These are phyloP conservation scores for Beauveria medogensis DNA, from an alignment of 2,329 filamentous ascomycete species.

Conservation along the genomic window DNA sequence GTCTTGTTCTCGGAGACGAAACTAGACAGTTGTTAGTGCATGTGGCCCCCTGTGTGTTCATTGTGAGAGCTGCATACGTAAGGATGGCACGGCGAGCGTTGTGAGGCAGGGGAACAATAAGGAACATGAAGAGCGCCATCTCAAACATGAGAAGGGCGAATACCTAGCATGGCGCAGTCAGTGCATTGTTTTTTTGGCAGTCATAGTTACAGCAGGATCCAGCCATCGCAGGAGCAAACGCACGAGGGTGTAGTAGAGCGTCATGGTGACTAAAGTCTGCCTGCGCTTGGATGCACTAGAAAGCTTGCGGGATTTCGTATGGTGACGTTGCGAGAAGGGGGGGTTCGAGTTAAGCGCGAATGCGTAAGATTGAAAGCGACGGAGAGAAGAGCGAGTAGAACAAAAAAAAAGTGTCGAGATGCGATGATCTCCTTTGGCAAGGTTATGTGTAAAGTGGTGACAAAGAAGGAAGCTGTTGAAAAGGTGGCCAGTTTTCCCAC, in stretches of 20 bases:
- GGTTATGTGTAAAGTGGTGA: not conserved
- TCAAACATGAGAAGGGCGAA: slow-evolving; percentile 76
- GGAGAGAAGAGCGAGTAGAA: not conserved
- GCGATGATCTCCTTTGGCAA: not conserved
- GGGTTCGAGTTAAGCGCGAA: not conserved
- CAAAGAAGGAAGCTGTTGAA: not conserved
- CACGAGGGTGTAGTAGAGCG: slow-evolving; percentile 51
- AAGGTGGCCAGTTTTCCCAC: slow-evolving; percentile 5
- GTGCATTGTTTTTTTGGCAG: slow-evolving; percentile 7
- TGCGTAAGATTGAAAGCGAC: not conserved
- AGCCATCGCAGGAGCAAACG: slow-evolving; percentile 15
- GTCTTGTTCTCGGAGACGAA: slow-evolving; percentile 87
- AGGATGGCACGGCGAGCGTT: slow-evolving; percentile 78
- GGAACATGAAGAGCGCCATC: slow-evolving; percentile 72
- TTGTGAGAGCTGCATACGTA: slow-evolving; percentile 37
- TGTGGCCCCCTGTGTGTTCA: slow-evolving; percentile 8
- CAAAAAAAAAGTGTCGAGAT: not conserved
- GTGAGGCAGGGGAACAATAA: slow-evolving; percentile 85
- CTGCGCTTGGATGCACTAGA: not conserved
- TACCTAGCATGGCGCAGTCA: slow-evolving; percentile 46
- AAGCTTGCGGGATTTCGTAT: not conserved
- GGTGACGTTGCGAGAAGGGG: not conserved
- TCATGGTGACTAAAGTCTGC: slow-evolving; percentile 35
- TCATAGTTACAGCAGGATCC: not conserved
- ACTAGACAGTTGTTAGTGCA: slow-evolving; percentile 30